A percentile compares a stretch with the other conserved stretches of the same genome.
phyloP scores from a whole-genome alignment of 139 green algal species.

The Asterochloris sp. region DNA sequence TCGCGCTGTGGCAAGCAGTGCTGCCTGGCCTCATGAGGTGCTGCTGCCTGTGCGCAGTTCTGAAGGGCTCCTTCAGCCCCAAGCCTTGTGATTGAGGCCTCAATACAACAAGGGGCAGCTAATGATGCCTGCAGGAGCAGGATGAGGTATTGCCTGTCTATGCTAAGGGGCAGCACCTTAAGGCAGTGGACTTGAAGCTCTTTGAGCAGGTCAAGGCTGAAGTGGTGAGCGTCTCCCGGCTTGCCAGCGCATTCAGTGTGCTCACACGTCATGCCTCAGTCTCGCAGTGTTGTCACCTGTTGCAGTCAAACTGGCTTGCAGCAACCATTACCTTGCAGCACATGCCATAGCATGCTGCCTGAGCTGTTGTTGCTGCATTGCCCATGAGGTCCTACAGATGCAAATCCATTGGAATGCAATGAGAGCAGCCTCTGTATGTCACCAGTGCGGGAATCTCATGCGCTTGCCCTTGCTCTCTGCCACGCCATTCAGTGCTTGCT shows the following conservation, averaged over 20 bases:
- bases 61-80: background rate
- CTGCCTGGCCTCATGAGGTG: background rate
- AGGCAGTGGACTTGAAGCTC: conserved; percentile 6
- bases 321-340: background rate
- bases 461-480: background rate
- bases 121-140: background rate
- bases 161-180: conserved; percentile 22
- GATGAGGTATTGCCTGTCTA: conserved; percentile 12
- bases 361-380: background rate
- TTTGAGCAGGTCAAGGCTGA: conserved; percentile 12
- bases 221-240: background rate
- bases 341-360: background rate
- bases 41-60: background rate
- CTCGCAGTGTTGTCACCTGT: background rate
- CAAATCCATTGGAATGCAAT: background rate
- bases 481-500: background rate
- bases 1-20: background rate
- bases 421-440: background rate
- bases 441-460: background rate
- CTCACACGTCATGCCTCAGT: background rate
- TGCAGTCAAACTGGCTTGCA: no score
- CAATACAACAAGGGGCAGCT: background rate
- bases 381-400: background rate
- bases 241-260: background rate
- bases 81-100: background rate